Evolutionary conservation across 352 stramenopile genomes (phyloP).

Genomic region (Globisporangium carolinianum): DNA sequence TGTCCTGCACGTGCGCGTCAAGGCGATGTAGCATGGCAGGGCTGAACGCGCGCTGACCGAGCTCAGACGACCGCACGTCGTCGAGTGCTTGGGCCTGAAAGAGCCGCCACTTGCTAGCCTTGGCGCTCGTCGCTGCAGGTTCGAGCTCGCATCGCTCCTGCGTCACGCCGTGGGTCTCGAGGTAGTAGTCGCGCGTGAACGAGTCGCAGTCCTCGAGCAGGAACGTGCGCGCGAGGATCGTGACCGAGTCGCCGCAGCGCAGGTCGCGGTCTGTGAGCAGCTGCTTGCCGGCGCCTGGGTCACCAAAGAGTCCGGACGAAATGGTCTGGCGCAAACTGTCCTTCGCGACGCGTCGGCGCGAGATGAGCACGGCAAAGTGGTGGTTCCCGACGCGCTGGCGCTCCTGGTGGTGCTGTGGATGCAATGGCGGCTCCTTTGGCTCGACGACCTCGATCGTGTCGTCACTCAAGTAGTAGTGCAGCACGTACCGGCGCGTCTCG

Average conservation of each 20-base stretch:
- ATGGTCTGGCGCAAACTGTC: conserved; percentile 15
- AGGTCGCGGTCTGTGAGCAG: conserved; percentile 66
- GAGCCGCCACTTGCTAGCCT: conserved; percentile 45
- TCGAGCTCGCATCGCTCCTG: conserved; percentile 51
- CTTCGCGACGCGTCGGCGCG: conserved; percentile 53
- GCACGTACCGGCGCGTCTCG: conserved; percentile 79
- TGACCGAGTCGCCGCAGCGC: conserved; percentile 75
- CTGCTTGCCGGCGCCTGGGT: conserved; percentile 12
- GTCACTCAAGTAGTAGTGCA: conserved; percentile 91
- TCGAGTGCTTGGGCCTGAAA: conserved; percentile 23
- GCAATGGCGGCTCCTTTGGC: conserved; percentile 24
- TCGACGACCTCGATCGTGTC: conserved; percentile 91
- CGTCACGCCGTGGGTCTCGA: conserved; percentile 69
- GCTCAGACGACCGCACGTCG: not conserved
- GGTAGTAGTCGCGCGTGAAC: conserved; percentile 89
- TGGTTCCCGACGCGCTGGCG: conserved; percentile 38
- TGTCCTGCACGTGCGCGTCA: conserved; percentile 13
- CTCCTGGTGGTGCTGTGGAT: conserved; percentile 22
- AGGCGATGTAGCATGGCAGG: conserved; percentile 11
- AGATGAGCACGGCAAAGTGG: conserved; percentile 79
- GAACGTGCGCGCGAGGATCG: conserved; percentile 81
- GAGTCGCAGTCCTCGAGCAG: conserved; percentile 88
- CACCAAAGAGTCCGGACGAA: conserved; percentile 4
- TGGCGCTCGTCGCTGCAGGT: not conserved
- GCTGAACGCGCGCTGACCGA: conserved; percentile 12